phyloP scores from a whole-genome alignment of 495 filamentous ascomycete species.

The Haplographium delicatum region DNA sequence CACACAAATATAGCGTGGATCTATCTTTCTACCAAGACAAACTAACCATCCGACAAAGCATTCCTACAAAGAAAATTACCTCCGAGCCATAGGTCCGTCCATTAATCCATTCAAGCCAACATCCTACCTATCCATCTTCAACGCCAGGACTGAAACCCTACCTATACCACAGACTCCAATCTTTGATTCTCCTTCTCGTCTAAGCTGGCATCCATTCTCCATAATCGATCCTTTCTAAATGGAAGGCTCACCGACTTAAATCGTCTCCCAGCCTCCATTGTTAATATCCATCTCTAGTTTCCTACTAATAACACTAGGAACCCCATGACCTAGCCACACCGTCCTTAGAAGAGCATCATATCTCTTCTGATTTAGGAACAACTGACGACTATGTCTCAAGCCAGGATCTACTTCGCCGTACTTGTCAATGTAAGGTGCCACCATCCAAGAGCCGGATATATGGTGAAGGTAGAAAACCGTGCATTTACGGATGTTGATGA shows the following conservation, averaged over 20 bases:
- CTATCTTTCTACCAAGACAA: too few species aligned
- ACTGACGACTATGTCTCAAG: slow-evolving; percentile 72
- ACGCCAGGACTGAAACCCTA: too few species aligned
- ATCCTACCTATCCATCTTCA: too few species aligned
- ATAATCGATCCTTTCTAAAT: background rate
- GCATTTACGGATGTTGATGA: slow-evolving; percentile 95
- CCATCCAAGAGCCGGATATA: slow-evolving; percentile 74
- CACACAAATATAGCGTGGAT: too few species aligned
- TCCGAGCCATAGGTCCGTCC: too few species aligned
- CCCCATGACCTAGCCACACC: slow-evolving; percentile 80
- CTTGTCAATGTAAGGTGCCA: slow-evolving; percentile 89
- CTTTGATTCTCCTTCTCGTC: too few species aligned
- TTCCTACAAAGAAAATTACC: too few species aligned
- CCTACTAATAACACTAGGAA: slow-evolving; percentile 83
- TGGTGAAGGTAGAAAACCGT: slow-evolving; percentile 79
- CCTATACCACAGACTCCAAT: too few species aligned
- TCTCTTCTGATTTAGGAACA: slow-evolving; percentile 87
- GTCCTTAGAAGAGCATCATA: slow-evolving; percentile 84
- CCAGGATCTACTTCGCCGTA: slow-evolving; percentile 91
- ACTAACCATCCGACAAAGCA: too few species aligned
- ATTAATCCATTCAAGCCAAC: too few species aligned
- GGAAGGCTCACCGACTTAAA: slow-evolving; percentile 40
- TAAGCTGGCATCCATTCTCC: too few species aligned
- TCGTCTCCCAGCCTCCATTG: slow-evolving; percentile 94
- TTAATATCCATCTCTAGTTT: slow-evolving; percentile 93